These are phyloP conservation scores for Schoenoplectus tabernaemontani DNA, from an alignment of 202 grass and related monocot species.

Conservation along the genomic window DNA sequence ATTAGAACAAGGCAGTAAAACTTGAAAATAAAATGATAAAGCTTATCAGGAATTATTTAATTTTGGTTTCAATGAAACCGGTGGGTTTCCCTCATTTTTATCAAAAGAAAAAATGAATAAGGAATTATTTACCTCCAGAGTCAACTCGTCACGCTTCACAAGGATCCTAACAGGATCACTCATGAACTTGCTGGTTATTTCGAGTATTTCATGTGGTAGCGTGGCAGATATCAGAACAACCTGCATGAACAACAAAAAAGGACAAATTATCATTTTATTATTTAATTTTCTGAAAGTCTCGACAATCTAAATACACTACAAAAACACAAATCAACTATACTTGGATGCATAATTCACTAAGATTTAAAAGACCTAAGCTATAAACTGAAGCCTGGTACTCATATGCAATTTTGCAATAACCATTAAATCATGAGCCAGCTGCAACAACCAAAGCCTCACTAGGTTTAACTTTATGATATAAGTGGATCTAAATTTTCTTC, in stretches of 20 bases:
- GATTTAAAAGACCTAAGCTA: neutral
- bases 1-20: neutral
- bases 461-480: neutral
- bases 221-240: constrained; percentile 82
- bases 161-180: constrained; percentile 93
- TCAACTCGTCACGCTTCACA: constrained; percentile 99
- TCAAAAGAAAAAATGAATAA: neutral
- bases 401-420: neutral
- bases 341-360: neutral
- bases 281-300: neutral
- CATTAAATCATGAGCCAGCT: neutral
- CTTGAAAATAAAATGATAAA: neutral
- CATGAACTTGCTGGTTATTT: constrained; percentile 97
- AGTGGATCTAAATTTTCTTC: neutral
- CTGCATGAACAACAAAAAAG: constrained; percentile 28
- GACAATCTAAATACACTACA: neutral
- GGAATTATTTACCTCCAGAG: constrained; percentile 64
- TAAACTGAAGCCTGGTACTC: neutral
- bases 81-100: too few species aligned
- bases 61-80: too few species aligned
- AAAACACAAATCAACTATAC: neutral
- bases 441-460: neutral
- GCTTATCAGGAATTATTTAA: neutral
- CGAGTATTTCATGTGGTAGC: constrained; percentile 88
- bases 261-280: neutral